Percentiles rank a stretch among this genome's conserved stretches.
phyloP scores from a whole-genome alignment of 768 basidiomycete species.

The Rossbeevera mucosa region DNA sequence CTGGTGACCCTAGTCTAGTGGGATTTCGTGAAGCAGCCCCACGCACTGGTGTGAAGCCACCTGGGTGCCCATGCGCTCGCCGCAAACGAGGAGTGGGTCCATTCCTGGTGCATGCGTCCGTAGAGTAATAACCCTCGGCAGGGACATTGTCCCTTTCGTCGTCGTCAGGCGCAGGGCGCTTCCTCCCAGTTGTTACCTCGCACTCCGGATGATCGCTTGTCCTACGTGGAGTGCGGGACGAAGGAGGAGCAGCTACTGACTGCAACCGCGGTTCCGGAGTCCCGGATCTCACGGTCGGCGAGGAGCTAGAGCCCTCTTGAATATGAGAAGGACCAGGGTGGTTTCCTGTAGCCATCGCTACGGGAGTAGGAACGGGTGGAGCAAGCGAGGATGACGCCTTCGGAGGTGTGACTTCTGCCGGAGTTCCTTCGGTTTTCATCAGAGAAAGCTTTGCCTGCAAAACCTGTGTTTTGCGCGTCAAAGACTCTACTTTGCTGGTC shows the following conservation, averaged over 20 bases:
- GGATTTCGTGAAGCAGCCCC: slow-evolving; percentile 38
- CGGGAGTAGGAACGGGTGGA: slow-evolving; percentile 13
- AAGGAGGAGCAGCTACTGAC: slow-evolving; percentile 15
- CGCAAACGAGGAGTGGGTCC: slow-evolving; percentile 58
- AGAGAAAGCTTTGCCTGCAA: slow-evolving; percentile 63
- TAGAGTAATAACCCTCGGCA: slow-evolving; percentile 56
- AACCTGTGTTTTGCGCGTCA: slow-evolving; percentile 69
- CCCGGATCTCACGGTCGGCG: slow-evolving; percentile 42
- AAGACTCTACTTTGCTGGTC: slow-evolving; percentile 58
- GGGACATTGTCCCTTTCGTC: slow-evolving; percentile 61
- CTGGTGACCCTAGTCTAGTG: slow-evolving; percentile 42
- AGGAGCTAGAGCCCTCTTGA: slow-evolving; percentile 40
- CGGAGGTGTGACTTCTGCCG: slow-evolving; percentile 8
- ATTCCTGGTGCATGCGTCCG: slow-evolving; percentile 33
- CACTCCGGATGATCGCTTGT: slow-evolving; percentile 27
- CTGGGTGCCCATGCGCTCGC: slow-evolving; percentile 51
- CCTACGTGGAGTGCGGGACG: slow-evolving; percentile 48
- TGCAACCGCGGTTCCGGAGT: slow-evolving; percentile 45
- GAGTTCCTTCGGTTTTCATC: slow-evolving; percentile 39
- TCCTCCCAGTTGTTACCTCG: slow-evolving; percentile 51
- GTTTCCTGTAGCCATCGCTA: not conserved
- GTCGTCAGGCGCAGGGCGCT: slow-evolving; percentile 73
- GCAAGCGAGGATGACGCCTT: slow-evolving; percentile 6
- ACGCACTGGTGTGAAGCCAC: slow-evolving; percentile 72
- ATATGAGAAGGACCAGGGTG: slow-evolving; percentile 7